Evolutionary conservation across 495 filamentous ascomycete species (phyloP), one percentile per base, ranked within the genome.

Genomic region (Daldinia loculata): DNA sequence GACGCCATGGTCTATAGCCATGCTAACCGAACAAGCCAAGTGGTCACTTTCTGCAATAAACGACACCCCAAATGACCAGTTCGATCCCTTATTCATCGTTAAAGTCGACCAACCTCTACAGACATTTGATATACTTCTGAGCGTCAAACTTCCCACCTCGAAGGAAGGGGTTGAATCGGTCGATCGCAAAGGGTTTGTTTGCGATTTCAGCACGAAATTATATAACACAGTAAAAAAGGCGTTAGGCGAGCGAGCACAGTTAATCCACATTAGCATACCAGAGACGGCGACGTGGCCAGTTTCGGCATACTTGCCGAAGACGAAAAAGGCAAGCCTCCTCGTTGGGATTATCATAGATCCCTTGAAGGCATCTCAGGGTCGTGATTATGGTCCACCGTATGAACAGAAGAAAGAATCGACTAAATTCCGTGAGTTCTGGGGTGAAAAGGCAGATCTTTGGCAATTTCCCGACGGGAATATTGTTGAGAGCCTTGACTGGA

Each of bases 341-440:
- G 81, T 95, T 48, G 90, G 92, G 0, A 81, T 99, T 36, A 74
- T 91, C 17, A 86, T 96, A 34, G 84, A 97, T 75, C 83, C 91
- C 2, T 82, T 85, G 9, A 91, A 93, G 71, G 87, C 89, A 58
- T 80, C 84, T 50, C 89, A 94, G 22, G 82, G 86, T 22, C 89
- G 97, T 48, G 95, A 99, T 72, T 90, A 93, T 74, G 95, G 95
- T 2, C 95, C 95, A 2, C 76, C 89, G 0, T 92, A 92, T 4
- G 93, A 97, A 76, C 84, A 93, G 53, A 93, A 89, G 76, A 85
- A 87, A 61, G 86, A 88, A 70, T 87, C 90, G 34, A 86, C 87
- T 7, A 81, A 80, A 26, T 93, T 91, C 67, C 88, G 89, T n/a
- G 81, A 85, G 30, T 93, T 93, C 75, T 93, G 91, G 91, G 91